Evolutionary conservation across 306 rosid species (phyloP), one percentile per base, ranked within the genome.

Genomic region (Quercus robur): DNA sequence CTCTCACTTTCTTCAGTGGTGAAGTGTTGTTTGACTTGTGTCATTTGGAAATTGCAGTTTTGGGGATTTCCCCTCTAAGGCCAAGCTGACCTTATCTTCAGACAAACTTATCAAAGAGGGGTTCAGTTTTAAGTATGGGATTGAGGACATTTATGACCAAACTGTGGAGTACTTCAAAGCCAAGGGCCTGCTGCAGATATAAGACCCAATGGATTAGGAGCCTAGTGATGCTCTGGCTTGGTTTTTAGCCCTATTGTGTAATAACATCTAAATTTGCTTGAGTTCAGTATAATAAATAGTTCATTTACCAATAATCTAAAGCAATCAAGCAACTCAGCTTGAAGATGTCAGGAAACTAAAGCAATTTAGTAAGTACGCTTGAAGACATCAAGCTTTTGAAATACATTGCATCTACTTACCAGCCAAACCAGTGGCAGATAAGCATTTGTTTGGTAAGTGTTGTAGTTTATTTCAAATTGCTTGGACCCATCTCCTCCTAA

Each of bases 21-120:
- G 51, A 26, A 26, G 33, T 71, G n/a, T 59, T 20, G 49, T 68
- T 59, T 30, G 62, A 35, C 31, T 66, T 49, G 55, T 6, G 46
- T 59, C 56, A 46, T 66, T 80, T 81, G 73, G 61, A 41, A 51
- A 74, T 73, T 85, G 89, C 88, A 93, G 98, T 61, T 90, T 93
- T 49, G 89, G 82, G 67, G 91, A 85, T 63, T 78, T 46, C 72
- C 97, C 97, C 3, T 74, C 90, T 58, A 83, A 87, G 85, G 85
- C 91, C 56, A 93, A 90, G 93, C 18, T 81, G 78, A 70, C 44
- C 7, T 23, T 93, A 57, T 88, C 97, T 44, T 87, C 97, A 0
- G 97, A 88, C 68, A 93, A 90, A 85, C 91, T 93, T 20, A 88
- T 80, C 75, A 88, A 86, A 87, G 97, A 90, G 78, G 98, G 98